Evolutionary conservation across 176 grass and related monocot species (phyloP).

Genomic region (Pontederia paniculata): DNA sequence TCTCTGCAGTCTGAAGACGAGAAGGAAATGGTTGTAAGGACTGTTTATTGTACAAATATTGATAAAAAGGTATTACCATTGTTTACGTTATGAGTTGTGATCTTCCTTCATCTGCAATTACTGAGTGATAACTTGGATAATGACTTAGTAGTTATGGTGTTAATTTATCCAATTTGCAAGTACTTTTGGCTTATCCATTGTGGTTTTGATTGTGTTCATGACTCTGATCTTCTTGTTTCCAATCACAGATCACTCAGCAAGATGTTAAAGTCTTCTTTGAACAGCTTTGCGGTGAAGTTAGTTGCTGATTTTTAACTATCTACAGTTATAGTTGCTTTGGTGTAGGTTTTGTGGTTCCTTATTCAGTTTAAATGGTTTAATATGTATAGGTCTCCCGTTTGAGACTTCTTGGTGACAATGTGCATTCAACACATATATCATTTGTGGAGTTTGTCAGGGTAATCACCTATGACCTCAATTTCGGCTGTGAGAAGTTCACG

Average conservation of each 20-base stretch:
- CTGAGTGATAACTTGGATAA: background rate
- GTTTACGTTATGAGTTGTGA: no score
- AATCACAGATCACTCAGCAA: conserved; percentile 58
- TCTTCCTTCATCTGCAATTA: no score
- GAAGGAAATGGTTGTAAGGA: conserved; percentile 86
- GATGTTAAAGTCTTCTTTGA: conserved; percentile 88
- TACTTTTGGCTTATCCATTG: background rate
- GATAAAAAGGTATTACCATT: conserved; percentile 65
- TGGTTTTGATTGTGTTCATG: conserved; percentile 2
- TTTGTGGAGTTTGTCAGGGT: conserved; percentile 92
- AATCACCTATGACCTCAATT: conserved; percentile 20
- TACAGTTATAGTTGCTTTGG: background rate
- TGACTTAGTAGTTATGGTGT: background rate
- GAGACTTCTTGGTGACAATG: conserved; percentile 88
- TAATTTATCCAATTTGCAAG: background rate
- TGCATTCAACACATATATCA: conserved; percentile 80
- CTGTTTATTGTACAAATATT: conserved; percentile 98
- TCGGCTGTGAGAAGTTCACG: background rate
- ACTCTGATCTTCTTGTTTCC: conserved; percentile 10
- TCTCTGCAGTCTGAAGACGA: conserved; percentile 64
- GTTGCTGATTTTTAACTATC: background rate
- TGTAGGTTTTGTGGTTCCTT: background rate
- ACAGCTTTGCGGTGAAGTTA: conserved; percentile 73
- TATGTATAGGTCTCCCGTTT: conserved; percentile 62
- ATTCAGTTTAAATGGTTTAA: background rate